These are phyloP conservation scores for Pseudevernia furfuracea DNA, from an alignment of 495 filamentous ascomycete species.

Conservation along the genomic window DNA sequence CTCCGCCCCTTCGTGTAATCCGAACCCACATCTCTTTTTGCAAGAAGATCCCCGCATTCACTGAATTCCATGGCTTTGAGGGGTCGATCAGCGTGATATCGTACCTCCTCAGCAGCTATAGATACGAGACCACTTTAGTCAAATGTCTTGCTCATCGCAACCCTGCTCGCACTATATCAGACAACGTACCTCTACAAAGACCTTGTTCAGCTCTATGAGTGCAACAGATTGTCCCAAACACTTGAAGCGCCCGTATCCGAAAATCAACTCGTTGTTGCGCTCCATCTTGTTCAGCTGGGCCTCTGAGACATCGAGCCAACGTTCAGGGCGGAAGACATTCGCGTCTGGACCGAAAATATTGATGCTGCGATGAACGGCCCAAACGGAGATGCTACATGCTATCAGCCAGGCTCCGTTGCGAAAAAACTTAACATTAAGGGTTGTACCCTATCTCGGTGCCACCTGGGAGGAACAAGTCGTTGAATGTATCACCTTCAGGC, in stretches of 20 bases:
- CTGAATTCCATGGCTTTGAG: conserved; percentile 5
- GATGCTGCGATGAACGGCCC: conserved; percentile 44
- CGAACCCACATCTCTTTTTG: neutral
- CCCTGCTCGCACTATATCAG: too few relatives aligned
- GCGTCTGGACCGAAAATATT: conserved; percentile 55
- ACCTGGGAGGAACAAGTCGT: conserved; percentile 44
- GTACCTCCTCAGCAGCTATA: conserved; percentile 12
- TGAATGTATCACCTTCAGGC: conserved; percentile 41
- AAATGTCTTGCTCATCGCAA: neutral
- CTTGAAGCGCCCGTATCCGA: conserved; percentile 38
- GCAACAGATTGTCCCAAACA: conserved; percentile 42
- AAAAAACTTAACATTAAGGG: neutral
- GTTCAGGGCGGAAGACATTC: conserved; percentile 51
- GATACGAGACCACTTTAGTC: neutral
- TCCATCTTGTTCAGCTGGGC: conserved; percentile 22
- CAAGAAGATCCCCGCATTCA: neutral
- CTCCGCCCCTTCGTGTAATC: neutral
- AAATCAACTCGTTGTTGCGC: conserved; percentile 31
- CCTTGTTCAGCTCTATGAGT: conserved; percentile 26
- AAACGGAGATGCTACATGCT: conserved; percentile 29
- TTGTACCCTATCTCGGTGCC: conserved; percentile 41
- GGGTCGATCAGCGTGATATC: conserved; percentile 12
- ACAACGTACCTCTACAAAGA: conserved; percentile 1
- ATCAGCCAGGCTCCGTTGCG: neutral
- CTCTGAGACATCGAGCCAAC: conserved; percentile 46